A percentile compares a stretch with the other conserved stretches of the same genome.
phyloP scores from a whole-genome alignment of 2,329 filamentous ascomycete species.

The Ustulina deusta region DNA sequence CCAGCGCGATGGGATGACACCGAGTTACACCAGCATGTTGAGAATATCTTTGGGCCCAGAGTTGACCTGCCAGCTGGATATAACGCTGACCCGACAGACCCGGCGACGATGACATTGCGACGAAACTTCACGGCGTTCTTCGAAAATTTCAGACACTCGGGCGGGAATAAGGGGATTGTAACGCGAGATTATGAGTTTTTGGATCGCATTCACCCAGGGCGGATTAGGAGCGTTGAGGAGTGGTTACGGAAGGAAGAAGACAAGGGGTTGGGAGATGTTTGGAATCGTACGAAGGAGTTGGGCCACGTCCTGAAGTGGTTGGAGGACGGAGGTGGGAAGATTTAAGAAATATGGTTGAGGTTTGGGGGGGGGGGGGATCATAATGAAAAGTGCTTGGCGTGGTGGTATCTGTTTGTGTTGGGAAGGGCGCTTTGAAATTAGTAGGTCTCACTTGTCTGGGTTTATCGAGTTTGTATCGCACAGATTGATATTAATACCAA shows the following conservation, averaged over 20 bases:
- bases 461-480: neutral
- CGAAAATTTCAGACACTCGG: constrained; percentile 2
- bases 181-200: constrained; percentile 14
- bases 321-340: constrained; percentile 7
- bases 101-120: constrained; percentile 13
- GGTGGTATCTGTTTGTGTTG: too few relatives aligned
- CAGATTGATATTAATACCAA: neutral
- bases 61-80: constrained; percentile 12
- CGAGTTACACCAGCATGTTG: constrained; percentile 3
- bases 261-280: constrained; percentile 23
- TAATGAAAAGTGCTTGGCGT: neutral
- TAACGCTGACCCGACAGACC: constrained; percentile 17
- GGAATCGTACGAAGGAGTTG: constrained; percentile 20
- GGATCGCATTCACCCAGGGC: constrained; percentile 16
- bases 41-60: constrained; percentile 9
- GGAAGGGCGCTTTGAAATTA: too few relatives aligned
- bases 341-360: neutral
- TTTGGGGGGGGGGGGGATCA: neutral
- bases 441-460: too few relatives aligned
- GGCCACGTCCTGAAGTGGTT: constrained; percentile 12
- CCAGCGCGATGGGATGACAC: constrained; percentile 16
- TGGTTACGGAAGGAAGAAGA: constrained; percentile 13
- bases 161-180: constrained; percentile 3
- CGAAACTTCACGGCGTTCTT: constrained; percentile 25
- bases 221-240: constrained; percentile 20